Base-by-base conservation (phyloP, 176 grass and related monocot species). In the Paspalum notatum region DNA sequence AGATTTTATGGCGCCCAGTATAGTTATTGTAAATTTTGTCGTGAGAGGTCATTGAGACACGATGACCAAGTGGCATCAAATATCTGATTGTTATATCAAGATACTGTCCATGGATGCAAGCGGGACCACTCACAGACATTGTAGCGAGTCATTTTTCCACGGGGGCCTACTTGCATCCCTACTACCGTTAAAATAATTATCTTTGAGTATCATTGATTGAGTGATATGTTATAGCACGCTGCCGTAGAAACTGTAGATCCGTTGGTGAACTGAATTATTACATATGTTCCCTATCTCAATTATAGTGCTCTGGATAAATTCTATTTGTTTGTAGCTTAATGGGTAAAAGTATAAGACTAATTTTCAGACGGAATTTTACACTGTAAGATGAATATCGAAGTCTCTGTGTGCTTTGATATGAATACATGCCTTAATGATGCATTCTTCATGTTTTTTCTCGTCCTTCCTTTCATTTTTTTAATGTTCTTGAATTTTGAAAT, bases 31-130 rank as follows among this genome's bases (percentile, higher is more conserved):
- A 24, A 1, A 45, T 14, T 50, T 61, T 71, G 38, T 63, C 72
- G n/a, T 71, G 26, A 65, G 24, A 61, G 55, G 2, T 47, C 57
- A 56, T 32, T 82, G 11, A 25, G 22, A n/a, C 9, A 13, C 80
- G 52, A 16, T 74, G 51, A 67, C 14, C 1, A 22, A 66, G 20
- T 85, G 38, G 66, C 26, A 43, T 54, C 42, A n/a, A n/a, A 83
- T 47, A 59, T 57, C 16, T 41, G 42, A 25, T 72, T 52, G 27
- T 11, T 21, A 44, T 79, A 51, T 77, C 6, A 10, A 79, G 27
- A n/a, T n/a, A n/a, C n/a, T n/a, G n/a, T n/a, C n/a, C n/a, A n/a
- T n/a, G n/a, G n/a, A n/a, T n/a, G n/a, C n/a, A n/a, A n/a, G n/a
- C n/a, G n/a, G n/a, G n/a, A n/a, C n/a, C n/a, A n/a, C n/a, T n/a